Conservation (phyloP, 2,329 filamentous ascomycete genomes). For the Fusarium sarcochroum region DNA sequence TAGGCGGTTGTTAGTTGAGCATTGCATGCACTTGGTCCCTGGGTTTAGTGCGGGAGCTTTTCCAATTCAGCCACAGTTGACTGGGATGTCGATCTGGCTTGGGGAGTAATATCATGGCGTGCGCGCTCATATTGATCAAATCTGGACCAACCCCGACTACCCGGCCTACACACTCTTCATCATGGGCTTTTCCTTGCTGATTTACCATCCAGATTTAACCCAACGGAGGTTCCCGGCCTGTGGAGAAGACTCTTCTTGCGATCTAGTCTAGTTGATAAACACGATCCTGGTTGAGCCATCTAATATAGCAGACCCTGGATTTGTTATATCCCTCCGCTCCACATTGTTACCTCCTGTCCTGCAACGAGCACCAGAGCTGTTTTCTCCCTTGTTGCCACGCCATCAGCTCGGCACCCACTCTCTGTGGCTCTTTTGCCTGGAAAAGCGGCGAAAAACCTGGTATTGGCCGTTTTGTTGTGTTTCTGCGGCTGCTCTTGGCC, state of each 20-base stretch:
- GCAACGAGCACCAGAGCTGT: slow-evolving; percentile 45
- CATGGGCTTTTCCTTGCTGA: slow-evolving; percentile 42
- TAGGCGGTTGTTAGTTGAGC: slow-evolving; percentile 26
- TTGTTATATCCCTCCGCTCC: slow-evolving; percentile 49
- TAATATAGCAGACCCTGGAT: slow-evolving; percentile 51
- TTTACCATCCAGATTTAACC: slow-evolving; percentile 41
- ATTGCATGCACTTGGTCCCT: slow-evolving; percentile 27
- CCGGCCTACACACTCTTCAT: slow-evolving; percentile 38
- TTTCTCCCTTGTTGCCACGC: slow-evolving; percentile 46
- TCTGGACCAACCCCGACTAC: slow-evolving; percentile 42
- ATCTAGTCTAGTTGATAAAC: slow-evolving; percentile 45
- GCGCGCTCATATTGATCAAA: slow-evolving; percentile 44
- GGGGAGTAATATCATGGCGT: slow-evolving; percentile 43
- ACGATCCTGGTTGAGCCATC: slow-evolving; percentile 46
- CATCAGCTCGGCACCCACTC: slow-evolving; percentile 42
- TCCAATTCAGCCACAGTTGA: slow-evolving; percentile 43
- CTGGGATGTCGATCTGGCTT: slow-evolving; percentile 42
- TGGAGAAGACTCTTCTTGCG: slow-evolving; percentile 47
- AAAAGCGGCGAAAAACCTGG: slow-evolving; percentile 37
- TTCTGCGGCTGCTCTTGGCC: slow-evolving; percentile 39
- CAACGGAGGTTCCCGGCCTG: slow-evolving; percentile 47
- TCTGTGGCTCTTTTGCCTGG: slow-evolving; percentile 32
- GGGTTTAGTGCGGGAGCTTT: slow-evolving; percentile 38
- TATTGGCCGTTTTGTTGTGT: slow-evolving; percentile 33
- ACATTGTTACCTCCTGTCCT: slow-evolving; percentile 44